These are phyloP conservation scores for Isabelozyma heimii DNA, from an alignment of 805 yeast species.

Conservation along the genomic window DNA sequence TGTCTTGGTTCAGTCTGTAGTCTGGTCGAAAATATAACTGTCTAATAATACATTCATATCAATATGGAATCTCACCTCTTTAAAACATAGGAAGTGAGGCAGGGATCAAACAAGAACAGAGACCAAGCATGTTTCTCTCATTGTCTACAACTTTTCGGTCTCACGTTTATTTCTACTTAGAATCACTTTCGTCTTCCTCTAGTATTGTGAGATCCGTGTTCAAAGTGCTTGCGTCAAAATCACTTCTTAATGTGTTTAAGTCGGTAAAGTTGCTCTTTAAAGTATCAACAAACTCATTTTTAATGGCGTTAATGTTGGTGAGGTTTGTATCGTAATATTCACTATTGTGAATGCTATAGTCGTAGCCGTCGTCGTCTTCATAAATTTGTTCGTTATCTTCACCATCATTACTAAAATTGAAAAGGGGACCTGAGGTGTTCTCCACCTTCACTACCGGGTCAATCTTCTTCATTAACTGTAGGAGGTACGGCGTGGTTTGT, in stretches of 20 bases:
- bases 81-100: no score
- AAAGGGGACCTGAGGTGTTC: neutral
- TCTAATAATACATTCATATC: no score
- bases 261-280: neutral
- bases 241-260: neutral
- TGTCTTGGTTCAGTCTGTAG: no score
- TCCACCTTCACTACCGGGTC: neutral
- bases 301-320: neutral
- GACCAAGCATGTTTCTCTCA: no score
- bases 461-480: neutral
- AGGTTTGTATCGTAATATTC: neutral
- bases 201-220: neutral
- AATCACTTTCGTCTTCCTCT: neutral
- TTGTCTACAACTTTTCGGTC: neutral
- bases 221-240: neutral
- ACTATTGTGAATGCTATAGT: neutral
- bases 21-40: no score
- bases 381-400: neutral
- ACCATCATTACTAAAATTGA: neutral
- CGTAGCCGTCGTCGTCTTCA: conserved; percentile 1
- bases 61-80: no score
- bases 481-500: neutral
- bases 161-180: neutral
- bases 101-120: no score
- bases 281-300: neutral